Percentiles rank a stretch among this genome's conserved stretches.
phyloP scores from a whole-genome alignment of 768 basidiomycete species.

The Auricularia heimuer region DNA sequence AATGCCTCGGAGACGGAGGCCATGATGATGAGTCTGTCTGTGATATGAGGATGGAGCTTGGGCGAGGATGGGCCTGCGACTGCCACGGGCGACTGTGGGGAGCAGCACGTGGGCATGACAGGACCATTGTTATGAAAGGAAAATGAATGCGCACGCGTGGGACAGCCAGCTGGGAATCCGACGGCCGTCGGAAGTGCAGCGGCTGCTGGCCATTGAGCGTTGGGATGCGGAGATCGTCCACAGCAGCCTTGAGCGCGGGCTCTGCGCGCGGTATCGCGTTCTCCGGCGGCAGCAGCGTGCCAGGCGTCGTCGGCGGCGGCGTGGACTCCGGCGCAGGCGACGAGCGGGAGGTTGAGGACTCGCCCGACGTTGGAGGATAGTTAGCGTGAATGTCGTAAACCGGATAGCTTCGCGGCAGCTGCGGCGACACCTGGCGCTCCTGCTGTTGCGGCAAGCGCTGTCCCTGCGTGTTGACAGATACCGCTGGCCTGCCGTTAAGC shows the following conservation, averaged over 20 bases:
- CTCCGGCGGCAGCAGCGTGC: conserved; percentile 32
- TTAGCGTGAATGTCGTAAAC: not conserved
- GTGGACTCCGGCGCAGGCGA: conserved; percentile 53
- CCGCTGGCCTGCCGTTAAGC: conserved; percentile 11
- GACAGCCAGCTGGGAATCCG: not conserved
- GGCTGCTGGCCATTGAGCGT: not conserved
- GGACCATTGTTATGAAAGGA: not conserved
- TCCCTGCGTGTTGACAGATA: conserved; percentile 26
- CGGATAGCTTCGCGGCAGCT: not conserved
- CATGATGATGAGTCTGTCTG: conserved; percentile 8
- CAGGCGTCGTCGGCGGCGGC: conserved; percentile 63
- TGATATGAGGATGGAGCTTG: not conserved
- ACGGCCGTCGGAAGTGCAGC: not conserved
- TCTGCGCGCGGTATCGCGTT: not conserved
- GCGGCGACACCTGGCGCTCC: not conserved
- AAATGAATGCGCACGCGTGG: not conserved
- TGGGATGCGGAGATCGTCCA: not conserved
- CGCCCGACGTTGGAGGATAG: not conserved
- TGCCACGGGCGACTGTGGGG: not conserved
- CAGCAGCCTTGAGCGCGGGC: not conserved
- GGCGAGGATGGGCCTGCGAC: not conserved
- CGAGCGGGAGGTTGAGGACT: conserved; percentile 37
- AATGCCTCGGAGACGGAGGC: conserved; percentile 7
- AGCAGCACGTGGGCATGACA: not conserved
- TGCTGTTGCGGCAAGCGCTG: conserved; percentile 18